Conservation (phyloP, 1,139 yeast genomes). For the Saccharomyces hybrid region DNA sequence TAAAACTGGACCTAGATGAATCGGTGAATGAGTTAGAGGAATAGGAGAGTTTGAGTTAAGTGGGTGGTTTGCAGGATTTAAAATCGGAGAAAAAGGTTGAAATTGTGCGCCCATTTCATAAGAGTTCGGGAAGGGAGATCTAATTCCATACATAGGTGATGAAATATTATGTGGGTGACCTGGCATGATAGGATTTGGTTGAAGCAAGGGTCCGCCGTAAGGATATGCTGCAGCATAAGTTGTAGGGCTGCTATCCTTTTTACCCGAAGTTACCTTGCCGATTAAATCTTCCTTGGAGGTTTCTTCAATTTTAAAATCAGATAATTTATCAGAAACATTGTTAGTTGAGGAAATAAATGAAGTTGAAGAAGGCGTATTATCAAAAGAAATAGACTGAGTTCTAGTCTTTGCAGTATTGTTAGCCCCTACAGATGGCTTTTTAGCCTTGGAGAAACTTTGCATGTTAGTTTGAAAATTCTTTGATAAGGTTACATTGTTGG, state of each 20-base stretch:
- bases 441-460: background rate
- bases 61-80: constrained; percentile 20
- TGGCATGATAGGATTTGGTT: constrained; percentile 25
- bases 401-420: constrained; percentile 14
- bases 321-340: background rate
- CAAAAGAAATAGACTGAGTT: constrained; percentile 27
- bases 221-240: constrained; percentile 32
- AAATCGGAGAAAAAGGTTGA: constrained; percentile 27
- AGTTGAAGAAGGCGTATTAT: constrained; percentile 14
- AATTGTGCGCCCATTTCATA: constrained; percentile 31
- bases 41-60: constrained; percentile 20
- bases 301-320: constrained; percentile 4
- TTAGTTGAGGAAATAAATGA: constrained; percentile 11
- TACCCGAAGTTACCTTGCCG: background rate
- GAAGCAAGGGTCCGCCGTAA: constrained; percentile 31
- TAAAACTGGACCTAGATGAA: constrained; percentile 12
- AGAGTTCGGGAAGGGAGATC: constrained; percentile 30
- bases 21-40: constrained; percentile 19
- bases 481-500: constrained; percentile 9
- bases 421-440: constrained; percentile 3
- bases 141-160: constrained; percentile 22
- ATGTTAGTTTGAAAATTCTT: background rate
- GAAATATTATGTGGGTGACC: constrained; percentile 22
- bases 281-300: constrained; percentile 4
- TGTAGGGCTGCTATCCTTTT: constrained; percentile 1